Base-by-base conservation (phyloP, 2,329 filamentous ascomycete genomes). In the Sporothrix brunneoviolacea region DNA sequence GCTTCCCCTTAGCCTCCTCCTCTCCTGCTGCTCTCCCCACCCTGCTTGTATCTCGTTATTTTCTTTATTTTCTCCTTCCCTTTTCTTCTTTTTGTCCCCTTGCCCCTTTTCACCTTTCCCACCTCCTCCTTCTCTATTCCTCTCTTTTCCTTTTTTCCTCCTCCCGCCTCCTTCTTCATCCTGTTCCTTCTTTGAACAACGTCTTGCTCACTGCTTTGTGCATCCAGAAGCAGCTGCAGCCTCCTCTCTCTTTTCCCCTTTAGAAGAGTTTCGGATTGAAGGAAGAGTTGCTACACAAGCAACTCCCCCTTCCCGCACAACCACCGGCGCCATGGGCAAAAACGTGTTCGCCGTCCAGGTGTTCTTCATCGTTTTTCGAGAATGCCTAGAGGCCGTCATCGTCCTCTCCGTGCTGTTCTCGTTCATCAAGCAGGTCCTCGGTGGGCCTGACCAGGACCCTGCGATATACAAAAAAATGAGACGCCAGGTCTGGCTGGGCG, bases 321-420 rank as follows among this genome's bases (percentile, higher is more conserved):
- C 22, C 10, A 44, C 51, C 52, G 41, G 37, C 50, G 64, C 45
- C 57, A 83, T 79, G 70, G 82, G 83, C 64, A 74, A 77, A 54
- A 79, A 85, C 64, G 82, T 90, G 52, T 90, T 90, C 66, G 79
- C 85, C 55, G 81, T 89, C 19, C 86, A 85, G 57, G 80, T 95
- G 50, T 95, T 95, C 72, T 91, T 95, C 71, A 87, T 95, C 65
- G 83, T 88, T 69, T 93, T 95, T 65, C 83, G 90, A 62, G 90
- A 95, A 70, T 82, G 82, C 37, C 72, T 95, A 42, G 89, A 95
- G 72, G 86, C 85, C 1, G 83, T 79, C 61, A 89, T 95, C 62
- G 87, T 95, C 59, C 82, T 94, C 55, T 91, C 89, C 0, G 85
- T 95, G n/a, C 73, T 95, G 30, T 77, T 95, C 36, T 82, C 88